These are phyloP conservation scores for Penicillium aurantiogriseum DNA, from an alignment of 2,329 filamentous ascomycete genomes.

Conservation along the genomic window DNA sequence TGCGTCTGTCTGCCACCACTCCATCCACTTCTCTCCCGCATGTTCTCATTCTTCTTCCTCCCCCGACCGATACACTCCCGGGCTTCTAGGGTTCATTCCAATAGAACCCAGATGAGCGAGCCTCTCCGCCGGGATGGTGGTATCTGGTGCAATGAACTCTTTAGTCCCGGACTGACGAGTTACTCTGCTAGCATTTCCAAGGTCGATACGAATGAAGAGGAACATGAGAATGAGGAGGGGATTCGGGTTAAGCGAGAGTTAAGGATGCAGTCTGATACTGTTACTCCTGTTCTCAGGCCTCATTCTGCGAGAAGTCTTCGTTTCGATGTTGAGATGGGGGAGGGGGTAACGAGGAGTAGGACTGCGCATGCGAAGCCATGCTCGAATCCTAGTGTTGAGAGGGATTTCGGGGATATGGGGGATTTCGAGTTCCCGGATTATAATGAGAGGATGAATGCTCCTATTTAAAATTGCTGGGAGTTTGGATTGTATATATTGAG, in stretches of 20 bases:
- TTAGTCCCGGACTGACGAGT: constrained; percentile 14
- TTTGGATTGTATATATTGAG: constrained; percentile 1
- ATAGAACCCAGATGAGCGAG: constrained; percentile 8
- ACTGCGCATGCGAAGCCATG: background rate
- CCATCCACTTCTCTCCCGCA: constrained; percentile 26
- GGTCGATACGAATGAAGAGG: constrained; percentile 17
- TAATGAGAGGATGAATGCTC: constrained; percentile 24
- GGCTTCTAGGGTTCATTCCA: constrained; percentile 11
- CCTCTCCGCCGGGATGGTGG: constrained; percentile 9
- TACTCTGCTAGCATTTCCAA: constrained; percentile 31
- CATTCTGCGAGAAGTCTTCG: background rate
- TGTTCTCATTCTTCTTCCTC: constrained; percentile 27
- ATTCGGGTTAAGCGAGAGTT: constrained; percentile 33
- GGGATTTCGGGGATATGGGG: constrained; percentile 21
- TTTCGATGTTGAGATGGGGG: constrained; percentile 8
- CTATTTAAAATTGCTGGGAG: constrained; percentile 8
- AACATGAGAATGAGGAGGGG: constrained; percentile 12
- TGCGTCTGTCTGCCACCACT: constrained; percentile 32
- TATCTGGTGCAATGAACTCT: constrained; percentile 19
- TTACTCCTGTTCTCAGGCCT: background rate
- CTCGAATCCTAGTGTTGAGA: constrained; percentile 14
- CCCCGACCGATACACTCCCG: constrained; percentile 15
- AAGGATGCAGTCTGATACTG: constrained; percentile 23
- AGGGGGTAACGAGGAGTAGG: background rate
- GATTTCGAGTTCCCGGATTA: constrained; percentile 28